Evolutionary conservation across 441 rosid species (phyloP).

Genomic region (Populus hybrid): DNA sequence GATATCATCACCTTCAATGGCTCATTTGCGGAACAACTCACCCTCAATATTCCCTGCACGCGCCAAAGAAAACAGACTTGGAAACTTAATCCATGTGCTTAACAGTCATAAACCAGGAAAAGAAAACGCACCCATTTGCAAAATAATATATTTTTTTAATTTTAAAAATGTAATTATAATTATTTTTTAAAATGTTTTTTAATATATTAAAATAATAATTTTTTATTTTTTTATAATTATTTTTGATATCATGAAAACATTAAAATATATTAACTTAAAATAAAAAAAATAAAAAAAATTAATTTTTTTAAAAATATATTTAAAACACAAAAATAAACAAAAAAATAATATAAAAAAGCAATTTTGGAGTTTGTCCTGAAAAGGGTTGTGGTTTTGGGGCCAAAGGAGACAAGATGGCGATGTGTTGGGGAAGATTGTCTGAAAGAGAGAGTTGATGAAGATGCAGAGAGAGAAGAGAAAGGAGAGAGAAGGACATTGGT

Average conservation of each 20-base stretch:
- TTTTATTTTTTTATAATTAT: too few species aligned
- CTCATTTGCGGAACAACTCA: conserved; percentile 52
- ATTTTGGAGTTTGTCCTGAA: conserved; percentile 21
- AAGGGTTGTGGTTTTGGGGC: conserved; percentile 17
- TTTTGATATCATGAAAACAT: too few species aligned
- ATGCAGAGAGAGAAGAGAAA: conserved; percentile 3
- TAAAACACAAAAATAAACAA: background rate
- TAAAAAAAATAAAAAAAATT: too few species aligned
- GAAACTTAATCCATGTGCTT: background rate
- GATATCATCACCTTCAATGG: conserved; percentile 92
- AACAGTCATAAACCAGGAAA: background rate
- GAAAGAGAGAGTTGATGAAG: conserved; percentile 20
- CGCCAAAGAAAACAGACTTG: background rate
- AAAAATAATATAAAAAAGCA: background rate
- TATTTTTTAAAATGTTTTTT: too few species aligned
- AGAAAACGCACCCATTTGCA: too few species aligned
- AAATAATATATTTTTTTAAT: too few species aligned
- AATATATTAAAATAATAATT: too few species aligned
- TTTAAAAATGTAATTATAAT: too few species aligned
- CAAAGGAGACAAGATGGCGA: conserved; percentile 21
- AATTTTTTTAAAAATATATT: too few species aligned
- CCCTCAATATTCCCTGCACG: conserved; percentile 33
- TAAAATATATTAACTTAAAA: too few species aligned
- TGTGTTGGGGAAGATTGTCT: conserved; percentile 18
- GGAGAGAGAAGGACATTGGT: conserved; percentile 19